These are phyloP conservation scores for Aureobasidium sp. DNA, from an alignment of 2,329 filamentous ascomycete genomes.

Conservation along the genomic window DNA sequence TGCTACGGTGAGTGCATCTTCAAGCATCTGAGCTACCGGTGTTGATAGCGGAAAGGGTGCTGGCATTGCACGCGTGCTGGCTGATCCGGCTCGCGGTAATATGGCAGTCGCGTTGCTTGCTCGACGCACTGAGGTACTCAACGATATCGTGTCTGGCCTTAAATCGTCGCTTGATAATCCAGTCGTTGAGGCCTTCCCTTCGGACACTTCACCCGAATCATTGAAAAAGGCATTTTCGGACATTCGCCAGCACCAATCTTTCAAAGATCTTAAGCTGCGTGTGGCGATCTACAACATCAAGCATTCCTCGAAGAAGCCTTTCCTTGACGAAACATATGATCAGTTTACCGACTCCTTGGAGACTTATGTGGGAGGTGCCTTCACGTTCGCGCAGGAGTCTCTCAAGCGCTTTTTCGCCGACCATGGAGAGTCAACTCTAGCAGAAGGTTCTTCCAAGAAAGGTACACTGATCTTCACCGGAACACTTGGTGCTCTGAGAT, in stretches of 20 bases:
- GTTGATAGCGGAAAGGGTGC: constrained; percentile 24
- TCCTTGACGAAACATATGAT: constrained; percentile 46
- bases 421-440: constrained; percentile 40
- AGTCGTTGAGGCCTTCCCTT: constrained; percentile 45
- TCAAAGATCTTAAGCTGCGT: constrained; percentile 43
- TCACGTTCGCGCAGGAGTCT: constrained; percentile 47
- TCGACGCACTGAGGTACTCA: constrained; percentile 39
- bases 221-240: constrained; percentile 42
- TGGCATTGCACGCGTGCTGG: constrained; percentile 49
- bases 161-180: constrained; percentile 34
- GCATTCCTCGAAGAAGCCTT: constrained; percentile 46
- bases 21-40: background rate
- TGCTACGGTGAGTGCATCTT: constrained; percentile 26
- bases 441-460: constrained; percentile 44
- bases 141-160: constrained; percentile 35
- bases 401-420: constrained; percentile 45
- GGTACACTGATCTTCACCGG: constrained; percentile 52
- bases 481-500: constrained; percentile 43
- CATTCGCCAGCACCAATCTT: constrained; percentile 42
- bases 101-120: constrained; percentile 48
- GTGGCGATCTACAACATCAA: constrained; percentile 51
- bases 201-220: constrained; percentile 41
- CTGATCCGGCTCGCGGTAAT: constrained; percentile 44
- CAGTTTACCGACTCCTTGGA: constrained; percentile 41
- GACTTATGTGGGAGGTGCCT: constrained; percentile 47